Base-by-base conservation (phyloP, 75 land plant genomes). In the Sequoia sempervirens region DNA sequence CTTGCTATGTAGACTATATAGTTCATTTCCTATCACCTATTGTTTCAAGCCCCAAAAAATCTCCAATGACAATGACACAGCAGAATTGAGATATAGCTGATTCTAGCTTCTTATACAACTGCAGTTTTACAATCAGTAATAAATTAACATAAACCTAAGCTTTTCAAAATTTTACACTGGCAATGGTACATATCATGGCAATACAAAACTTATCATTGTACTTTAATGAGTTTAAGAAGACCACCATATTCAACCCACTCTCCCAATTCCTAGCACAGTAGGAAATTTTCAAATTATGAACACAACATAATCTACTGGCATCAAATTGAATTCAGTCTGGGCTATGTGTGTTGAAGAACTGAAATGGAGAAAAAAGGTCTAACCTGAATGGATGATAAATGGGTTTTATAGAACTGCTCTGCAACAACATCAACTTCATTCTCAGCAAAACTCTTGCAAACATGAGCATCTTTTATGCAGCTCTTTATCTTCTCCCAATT, bases 301-400 rank as follows among this genome's bases (percentile, higher is more conserved):
- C 26, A n/a, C 70, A 66, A n/a, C 32, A 66, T 66, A 5, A n/a
- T 66, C 26, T 66, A 47, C 70, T 66, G 30, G 0, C 7, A 66
- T 26, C 70, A 66, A 66, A 66, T 0, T 28, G 58, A 54, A 17
- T 54, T 17, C 3, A 54, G 20, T 54, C 58, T 54, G 58, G 50
- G 50, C 50, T 46, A 7, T 47, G 10, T 10, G 11, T 47, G 50
- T 47, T 47, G 50, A 47, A 47, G 50, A 8, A 47, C 9, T 9
- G 11, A 58, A 26, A 58, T 1, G 23, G 1, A 69, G 11, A 69
- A 23, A 68, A 69, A 69, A 30, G 11, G 5, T 9, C 34, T 1
- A 10, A 92, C 93, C 91, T 92, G 90, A 81, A 90, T 84, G 23
- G 93, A 86, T 32, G 87, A 84, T 17, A 92, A 80, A n/a, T 86